Percentiles rank a stretch among this genome's conserved stretches.
Conservation (phyloP, 1,284 basidiomycete species). For the Moniliella sp. region DNA sequence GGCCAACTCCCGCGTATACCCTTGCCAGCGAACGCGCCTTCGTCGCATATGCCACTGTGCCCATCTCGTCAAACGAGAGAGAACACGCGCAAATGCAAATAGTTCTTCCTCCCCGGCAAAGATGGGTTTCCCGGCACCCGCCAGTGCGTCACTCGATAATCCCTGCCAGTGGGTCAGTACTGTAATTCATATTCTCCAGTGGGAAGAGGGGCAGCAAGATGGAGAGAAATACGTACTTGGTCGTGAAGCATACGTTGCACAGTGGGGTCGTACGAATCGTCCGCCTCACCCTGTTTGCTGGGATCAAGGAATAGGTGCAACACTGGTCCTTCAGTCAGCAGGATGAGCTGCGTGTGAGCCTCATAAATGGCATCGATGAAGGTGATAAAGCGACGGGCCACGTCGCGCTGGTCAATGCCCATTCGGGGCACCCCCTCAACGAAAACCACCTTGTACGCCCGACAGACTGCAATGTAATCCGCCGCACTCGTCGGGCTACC, state of each 20-base stretch:
- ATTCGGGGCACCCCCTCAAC: conserved; percentile 65
- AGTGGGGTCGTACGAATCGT: too few relatives aligned
- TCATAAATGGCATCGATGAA: conserved; percentile 64
- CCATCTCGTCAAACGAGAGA: conserved; percentile 29
- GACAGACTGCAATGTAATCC: conserved; percentile 84
- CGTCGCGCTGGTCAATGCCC: conserved; percentile 63
- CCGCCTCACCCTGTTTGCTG: too few relatives aligned
- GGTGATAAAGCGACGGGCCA: conserved; percentile 76
- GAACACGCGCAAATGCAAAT: conserved; percentile 30
- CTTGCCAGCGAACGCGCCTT: too few relatives aligned
- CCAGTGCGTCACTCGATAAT: too few relatives aligned
- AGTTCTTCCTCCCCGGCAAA: conserved; percentile 30
- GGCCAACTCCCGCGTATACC: too few relatives aligned
- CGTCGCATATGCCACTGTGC: conserved; percentile 3
- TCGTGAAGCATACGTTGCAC: too few relatives aligned
- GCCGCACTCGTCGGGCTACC: conserved; percentile 72
- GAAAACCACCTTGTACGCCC: conserved; percentile 67
- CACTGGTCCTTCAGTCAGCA: conserved; percentile 21
- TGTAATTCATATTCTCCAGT: not conserved
- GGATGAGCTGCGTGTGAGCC: conserved; percentile 24
- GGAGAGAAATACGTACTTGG: not conserved
- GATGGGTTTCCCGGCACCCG: conserved; percentile 25
- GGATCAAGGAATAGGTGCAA: conserved; percentile 24
- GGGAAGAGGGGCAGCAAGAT: not conserved
- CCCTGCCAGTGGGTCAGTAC: too few relatives aligned